phyloP scores from a whole-genome alignment of 2,329 filamentous ascomycete genomes.

The Penicillium sp. region DNA sequence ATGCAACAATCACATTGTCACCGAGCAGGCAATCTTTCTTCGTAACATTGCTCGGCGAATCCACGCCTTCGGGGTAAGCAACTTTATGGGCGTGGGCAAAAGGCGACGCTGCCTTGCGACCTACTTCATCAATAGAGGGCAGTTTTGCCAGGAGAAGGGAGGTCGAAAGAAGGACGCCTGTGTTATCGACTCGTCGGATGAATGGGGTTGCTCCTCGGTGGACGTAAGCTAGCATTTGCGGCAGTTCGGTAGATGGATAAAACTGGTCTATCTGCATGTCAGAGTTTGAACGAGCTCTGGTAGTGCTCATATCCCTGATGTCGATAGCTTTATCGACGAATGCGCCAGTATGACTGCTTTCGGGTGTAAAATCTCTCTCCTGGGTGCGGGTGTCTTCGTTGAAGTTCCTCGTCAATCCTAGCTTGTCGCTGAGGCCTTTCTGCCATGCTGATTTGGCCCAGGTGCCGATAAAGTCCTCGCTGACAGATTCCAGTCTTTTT shows the following conservation, averaged over 20 bases:
- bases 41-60: not conserved
- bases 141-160: constrained; percentile 5
- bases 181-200: constrained; percentile 1
- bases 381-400: not conserved
- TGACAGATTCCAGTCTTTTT: not conserved
- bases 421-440: not conserved
- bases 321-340: not conserved
- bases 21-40: constrained; percentile 1
- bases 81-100: constrained; percentile 2
- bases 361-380: not conserved
- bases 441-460: constrained; percentile 8
- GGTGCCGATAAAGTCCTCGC: constrained; percentile 1
- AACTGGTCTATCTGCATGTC: not conserved
- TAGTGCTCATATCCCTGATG: not conserved
- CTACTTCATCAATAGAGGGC: constrained; percentile 1
- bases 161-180: not conserved
- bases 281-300: not conserved
- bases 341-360: not conserved
- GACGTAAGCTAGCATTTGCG: not conserved
- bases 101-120: not conserved
- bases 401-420: constrained; percentile 2
- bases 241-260: not conserved
- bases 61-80: constrained; percentile 1
- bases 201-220: not conserved
- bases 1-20: not conserved